Conservation (phyloP, 1,284 basidiomycete species). For the Ustilago nuda region DNA sequence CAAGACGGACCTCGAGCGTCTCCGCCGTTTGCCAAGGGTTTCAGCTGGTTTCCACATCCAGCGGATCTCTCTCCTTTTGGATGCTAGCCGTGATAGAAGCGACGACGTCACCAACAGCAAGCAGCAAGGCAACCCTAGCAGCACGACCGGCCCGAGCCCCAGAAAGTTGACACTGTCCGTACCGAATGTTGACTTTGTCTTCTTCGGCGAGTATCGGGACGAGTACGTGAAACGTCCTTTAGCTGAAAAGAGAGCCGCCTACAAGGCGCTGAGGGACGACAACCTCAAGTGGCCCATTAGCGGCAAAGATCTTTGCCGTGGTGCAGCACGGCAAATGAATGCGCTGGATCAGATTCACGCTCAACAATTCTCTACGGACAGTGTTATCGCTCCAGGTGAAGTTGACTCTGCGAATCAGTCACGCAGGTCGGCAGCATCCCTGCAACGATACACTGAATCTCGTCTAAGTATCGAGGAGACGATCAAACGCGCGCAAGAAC, state of each 20-base stretch:
- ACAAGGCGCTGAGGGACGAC: conserved; percentile 55
- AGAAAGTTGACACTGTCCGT: conserved; percentile 45
- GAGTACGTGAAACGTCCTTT: conserved; percentile 50
- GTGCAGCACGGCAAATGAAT: neutral
- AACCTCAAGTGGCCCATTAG: conserved; percentile 55
- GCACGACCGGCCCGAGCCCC: neutral
- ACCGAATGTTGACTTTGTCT: conserved; percentile 42
- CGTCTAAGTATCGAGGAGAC: conserved; percentile 55
- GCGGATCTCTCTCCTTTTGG: conserved; percentile 45
- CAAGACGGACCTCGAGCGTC: conserved; percentile 28
- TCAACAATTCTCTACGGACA: neutral
- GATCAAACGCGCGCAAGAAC: conserved; percentile 43
- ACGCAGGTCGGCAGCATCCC: neutral
- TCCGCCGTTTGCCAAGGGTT: conserved; percentile 42
- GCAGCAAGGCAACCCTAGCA: neutral
- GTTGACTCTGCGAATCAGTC: neutral
- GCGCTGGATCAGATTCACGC: neutral
- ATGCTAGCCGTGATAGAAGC: conserved; percentile 27
- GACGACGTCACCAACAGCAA: neutral
- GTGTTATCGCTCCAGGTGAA: neutral
- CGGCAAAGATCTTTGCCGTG: neutral
- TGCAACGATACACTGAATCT: conserved; percentile 23
- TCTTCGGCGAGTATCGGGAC: conserved; percentile 55
- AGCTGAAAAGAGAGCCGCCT: conserved; percentile 49
- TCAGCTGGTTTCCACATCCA: conserved; percentile 42